Base-by-base conservation (phyloP, 805 yeast genomes). In the Nakazawaea pomicola region DNA sequence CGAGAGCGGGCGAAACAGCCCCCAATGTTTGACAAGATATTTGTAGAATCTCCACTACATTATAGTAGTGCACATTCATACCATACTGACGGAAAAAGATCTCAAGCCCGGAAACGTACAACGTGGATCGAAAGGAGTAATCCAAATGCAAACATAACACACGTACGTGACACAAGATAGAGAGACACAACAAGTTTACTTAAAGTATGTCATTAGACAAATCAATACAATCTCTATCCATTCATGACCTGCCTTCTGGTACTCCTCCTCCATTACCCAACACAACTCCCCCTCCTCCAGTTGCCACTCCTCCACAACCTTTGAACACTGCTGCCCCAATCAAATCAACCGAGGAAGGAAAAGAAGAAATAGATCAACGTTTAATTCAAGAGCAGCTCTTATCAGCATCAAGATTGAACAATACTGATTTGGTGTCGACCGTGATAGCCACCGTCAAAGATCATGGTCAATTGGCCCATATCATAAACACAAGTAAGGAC, bases 321-420 rank as follows among this genome's bases (percentile, higher is more conserved):
- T 10, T 23, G 25, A 23, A 7, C 25, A n/a, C n/a, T n/a, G n/a
- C n/a, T n/a, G n/a, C n/a, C n/a, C n/a, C n/a, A n/a, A n/a, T n/a
- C n/a, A n/a, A n/a, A n/a, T n/a, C n/a, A n/a, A n/a, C n/a, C n/a
- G 10, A 15, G 33, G 5, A 16, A 20, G 19, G 7, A 3, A 20
- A 30, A 14, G 14, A 19, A 10, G 35, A 19, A 18, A 19, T 29
- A 8, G 78, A 75, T 48, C 96, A 96, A 31, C 97, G 97, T 5
- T 70, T 84, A 6, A 72, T 72, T 44, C 62, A 73, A 16, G 91
- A 91, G 58, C 96, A 87, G 64, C 62, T 91, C 35, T 67, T 93
- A 32, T 97, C 91, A 50, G 80, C 91, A 3, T 80, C 95, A 7
- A 79, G 98, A 56, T 72, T 96, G 61, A 85, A 91, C 68, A 93